Percentiles rank a stretch among this genome's conserved stretches.
phyloP scores from a whole-genome alignment of 2,329 filamentous ascomycete genomes.

The Beauveria australis region DNA sequence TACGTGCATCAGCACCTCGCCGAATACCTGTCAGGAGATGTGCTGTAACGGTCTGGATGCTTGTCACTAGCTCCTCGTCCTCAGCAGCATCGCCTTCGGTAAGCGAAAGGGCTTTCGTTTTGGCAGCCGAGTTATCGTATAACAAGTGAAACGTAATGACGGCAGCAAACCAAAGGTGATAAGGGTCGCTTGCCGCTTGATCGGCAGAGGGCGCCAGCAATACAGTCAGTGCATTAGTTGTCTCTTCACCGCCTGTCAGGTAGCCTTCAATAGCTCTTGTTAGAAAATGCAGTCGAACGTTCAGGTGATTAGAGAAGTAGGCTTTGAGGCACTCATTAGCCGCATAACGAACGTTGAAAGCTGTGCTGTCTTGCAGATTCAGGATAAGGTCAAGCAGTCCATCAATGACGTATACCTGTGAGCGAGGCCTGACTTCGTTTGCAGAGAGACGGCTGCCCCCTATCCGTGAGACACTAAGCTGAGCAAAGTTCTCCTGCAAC shows the following conservation, averaged over 20 bases:
- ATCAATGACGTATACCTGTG: conserved; percentile 82
- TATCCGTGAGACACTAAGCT: conserved; percentile 64
- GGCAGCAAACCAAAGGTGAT: conserved; percentile 82
- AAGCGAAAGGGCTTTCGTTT: conserved; percentile 69
- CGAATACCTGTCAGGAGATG: conserved; percentile 78
- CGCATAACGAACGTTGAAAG: conserved; percentile 74
- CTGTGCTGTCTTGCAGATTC: conserved; percentile 53
- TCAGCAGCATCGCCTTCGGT: conserved; percentile 81
- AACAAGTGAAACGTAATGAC: conserved; percentile 81
- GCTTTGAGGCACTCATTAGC: conserved; percentile 88
- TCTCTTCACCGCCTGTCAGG: conserved; percentile 65
- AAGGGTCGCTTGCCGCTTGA: conserved; percentile 64
- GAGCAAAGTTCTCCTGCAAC: conserved; percentile 83
- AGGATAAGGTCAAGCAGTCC: conserved; percentile 79
- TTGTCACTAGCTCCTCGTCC: conserved; percentile 91
- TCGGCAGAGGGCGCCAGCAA: conserved; percentile 60
- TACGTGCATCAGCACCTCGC: conserved; percentile 66
- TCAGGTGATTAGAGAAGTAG: conserved; percentile 75
- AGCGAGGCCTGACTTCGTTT: conserved; percentile 41
- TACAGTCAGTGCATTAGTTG: conserved; percentile 80
- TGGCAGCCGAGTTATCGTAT: conserved; percentile 71
- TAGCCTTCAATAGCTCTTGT: conserved; percentile 85
- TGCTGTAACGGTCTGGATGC: conserved; percentile 78
- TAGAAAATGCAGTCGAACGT: conserved; percentile 79
- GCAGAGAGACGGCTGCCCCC: conserved; percentile 26